phyloP scores from a whole-genome alignment of 257 asterid genomes.

The Oldenlandia corymbosa region DNA sequence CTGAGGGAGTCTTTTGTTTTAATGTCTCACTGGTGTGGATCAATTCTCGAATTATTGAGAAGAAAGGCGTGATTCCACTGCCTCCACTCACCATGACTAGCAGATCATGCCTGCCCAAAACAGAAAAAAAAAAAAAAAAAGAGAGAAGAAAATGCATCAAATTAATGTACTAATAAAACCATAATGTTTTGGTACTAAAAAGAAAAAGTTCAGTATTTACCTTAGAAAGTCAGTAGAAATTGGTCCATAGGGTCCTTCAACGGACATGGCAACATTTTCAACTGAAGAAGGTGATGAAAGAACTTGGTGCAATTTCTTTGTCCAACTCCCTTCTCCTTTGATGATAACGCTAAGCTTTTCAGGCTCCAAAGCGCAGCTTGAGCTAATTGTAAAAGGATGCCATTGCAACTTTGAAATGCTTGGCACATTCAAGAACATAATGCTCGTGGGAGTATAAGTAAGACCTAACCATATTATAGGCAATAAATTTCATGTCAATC shows the following conservation, averaged over 20 bases:
- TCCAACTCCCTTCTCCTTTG: slow-evolving; percentile 79
- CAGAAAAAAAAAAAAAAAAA: no score
- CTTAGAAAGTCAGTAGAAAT: slow-evolving; percentile 59
- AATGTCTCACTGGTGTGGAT: slow-evolving; percentile 33
- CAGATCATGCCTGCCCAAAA: slow-evolving; percentile 53
- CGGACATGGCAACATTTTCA: slow-evolving; percentile 48
- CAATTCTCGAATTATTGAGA: slow-evolving; percentile 70
- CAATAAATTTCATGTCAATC: no score
- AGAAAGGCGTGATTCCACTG: slow-evolving; percentile 84
- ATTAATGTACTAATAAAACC: neutral
- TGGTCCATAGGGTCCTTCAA: slow-evolving; percentile 95
- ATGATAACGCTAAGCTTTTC: slow-evolving; percentile 60
- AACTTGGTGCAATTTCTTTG: slow-evolving; percentile 51
- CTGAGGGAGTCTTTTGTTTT: slow-evolving; percentile 44
- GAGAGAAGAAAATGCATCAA: neutral
- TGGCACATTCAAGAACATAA: slow-evolving; percentile 65
- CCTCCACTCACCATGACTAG: slow-evolving; percentile 91
- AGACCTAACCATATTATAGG: slow-evolving; percentile 35
- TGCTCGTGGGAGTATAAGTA: slow-evolving; percentile 68
- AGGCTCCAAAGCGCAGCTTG: slow-evolving; percentile 60
- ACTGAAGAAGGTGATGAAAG: slow-evolving; percentile 53
- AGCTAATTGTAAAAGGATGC: slow-evolving; percentile 84
- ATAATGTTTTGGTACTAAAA: no score
- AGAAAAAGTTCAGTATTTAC: slow-evolving; percentile 17
- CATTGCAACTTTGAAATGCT: slow-evolving; percentile 77